A percentile compares a stretch with the other conserved stretches of the same genome.
Evolutionary conservation across 805 yeast species (phyloP).

Genomic region (Torulaspora delbrueckii): DNA sequence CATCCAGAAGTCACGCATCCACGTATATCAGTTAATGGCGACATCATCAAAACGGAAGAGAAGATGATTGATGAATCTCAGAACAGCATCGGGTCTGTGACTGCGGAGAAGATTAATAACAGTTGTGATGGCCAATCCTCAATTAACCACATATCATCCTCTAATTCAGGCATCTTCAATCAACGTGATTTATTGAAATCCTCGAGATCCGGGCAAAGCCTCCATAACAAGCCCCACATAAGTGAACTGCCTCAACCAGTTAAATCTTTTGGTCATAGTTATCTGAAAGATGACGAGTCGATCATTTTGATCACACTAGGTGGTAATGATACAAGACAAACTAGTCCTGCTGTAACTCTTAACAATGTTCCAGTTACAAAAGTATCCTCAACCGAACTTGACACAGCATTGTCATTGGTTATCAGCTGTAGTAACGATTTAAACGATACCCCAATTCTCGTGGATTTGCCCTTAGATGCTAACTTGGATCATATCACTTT

Average conservation of each 20-base stretch:
- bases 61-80: not conserved
- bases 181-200: slow-evolving; percentile 11
- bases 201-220: slow-evolving; percentile 4
- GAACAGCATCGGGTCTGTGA: not conserved
- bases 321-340: slow-evolving; percentile 68
- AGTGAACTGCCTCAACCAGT: slow-evolving; percentile 44
- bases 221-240: slow-evolving; percentile 5
- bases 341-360: slow-evolving; percentile 55
- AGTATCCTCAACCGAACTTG: slow-evolving; percentile 76
- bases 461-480: slow-evolving; percentile 82
- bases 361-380: slow-evolving; percentile 71
- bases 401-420: slow-evolving; percentile 77
- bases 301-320: slow-evolving; percentile 81
- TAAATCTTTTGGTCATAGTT: slow-evolving; percentile 82
- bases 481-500: slow-evolving; percentile 68
- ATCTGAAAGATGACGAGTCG: slow-evolving; percentile 57
- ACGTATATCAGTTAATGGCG: slow-evolving; percentile 11
- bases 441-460: slow-evolving; percentile 52
- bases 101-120: not conserved
- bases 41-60: not conserved
- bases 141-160: slow-evolving; percentile 11
- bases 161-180: slow-evolving; percentile 6
- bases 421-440: slow-evolving; percentile 40
- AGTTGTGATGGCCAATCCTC: slow-evolving; percentile 10
- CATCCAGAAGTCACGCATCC: slow-evolving; percentile 25